Percentiles rank a stretch among this genome's conserved stretches.
These are phyloP conservation scores for Penicillium aurantiogriseum DNA, from an alignment of 2,329 filamentous ascomycete genomes.

Conservation along the genomic window DNA sequence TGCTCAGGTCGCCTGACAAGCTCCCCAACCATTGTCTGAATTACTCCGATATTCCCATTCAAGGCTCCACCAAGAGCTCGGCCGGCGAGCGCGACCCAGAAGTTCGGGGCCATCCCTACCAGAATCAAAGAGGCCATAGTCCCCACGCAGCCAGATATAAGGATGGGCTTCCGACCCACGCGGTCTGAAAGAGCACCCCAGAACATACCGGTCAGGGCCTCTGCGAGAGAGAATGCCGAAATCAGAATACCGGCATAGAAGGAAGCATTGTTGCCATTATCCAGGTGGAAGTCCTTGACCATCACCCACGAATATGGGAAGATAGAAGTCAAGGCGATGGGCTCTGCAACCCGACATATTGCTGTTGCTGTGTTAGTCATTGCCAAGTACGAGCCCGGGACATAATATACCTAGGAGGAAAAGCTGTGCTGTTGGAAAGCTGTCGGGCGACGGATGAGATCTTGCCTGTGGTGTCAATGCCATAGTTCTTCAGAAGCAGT, in stretches of 20 bases:
- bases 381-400: not conserved
- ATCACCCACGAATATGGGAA: constrained; percentile 89
- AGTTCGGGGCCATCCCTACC: constrained; percentile 78
- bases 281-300: constrained; percentile 72
- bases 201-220: constrained; percentile 80
- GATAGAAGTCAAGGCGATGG: constrained; percentile 88
- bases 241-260: constrained; percentile 88
- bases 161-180: constrained; percentile 79
- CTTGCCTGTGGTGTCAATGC: constrained; percentile 59
- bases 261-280: constrained; percentile 70
- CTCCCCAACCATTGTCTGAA: constrained; percentile 91
- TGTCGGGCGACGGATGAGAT: constrained; percentile 59
- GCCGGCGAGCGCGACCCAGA: constrained; percentile 77
- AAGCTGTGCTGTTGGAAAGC: constrained; percentile 78
- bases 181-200: constrained; percentile 84
- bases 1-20: constrained; percentile 79
- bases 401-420: constrained; percentile 72
- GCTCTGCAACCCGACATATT: constrained; percentile 88
- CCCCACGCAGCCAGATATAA: constrained; percentile 76
- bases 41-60: constrained; percentile 88
- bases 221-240: constrained; percentile 78
- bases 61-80: constrained; percentile 75
- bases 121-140: constrained; percentile 80
- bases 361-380: constrained; percentile 50
- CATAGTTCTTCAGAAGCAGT: constrained; percentile 52